Evolutionary conservation across 441 rosid genomes (phyloP).

Genomic region (Viola pubescens): DNA sequence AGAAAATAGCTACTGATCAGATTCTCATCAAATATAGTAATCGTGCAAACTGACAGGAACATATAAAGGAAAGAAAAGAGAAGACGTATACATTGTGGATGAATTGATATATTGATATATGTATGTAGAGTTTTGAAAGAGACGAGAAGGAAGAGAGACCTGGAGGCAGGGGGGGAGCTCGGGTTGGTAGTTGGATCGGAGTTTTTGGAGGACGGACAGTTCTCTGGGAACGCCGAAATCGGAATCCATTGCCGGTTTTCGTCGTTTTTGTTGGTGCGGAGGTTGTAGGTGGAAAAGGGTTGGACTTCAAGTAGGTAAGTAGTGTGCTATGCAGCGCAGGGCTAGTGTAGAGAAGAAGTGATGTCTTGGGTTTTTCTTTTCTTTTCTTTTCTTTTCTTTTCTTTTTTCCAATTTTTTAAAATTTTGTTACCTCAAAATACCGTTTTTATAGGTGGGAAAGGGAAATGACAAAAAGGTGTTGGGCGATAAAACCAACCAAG

Average conservation of each 20-base stretch:
- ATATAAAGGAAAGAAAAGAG: too few relatives aligned
- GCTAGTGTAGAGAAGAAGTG: background rate
- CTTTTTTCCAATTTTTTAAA: too few relatives aligned
- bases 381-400: too few relatives aligned
- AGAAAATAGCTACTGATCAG: too few relatives aligned
- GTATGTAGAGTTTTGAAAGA: background rate
- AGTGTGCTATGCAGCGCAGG: too few relatives aligned
- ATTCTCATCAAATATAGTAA: too few relatives aligned
- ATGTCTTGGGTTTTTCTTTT: too few relatives aligned
- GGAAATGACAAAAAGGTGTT: background rate
- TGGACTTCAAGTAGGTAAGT: background rate
- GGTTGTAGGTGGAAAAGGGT: background rate
- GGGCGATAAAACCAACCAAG: constrained; percentile 28
- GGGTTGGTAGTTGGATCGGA: constrained; percentile 76
- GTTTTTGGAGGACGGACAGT: constrained; percentile 84
- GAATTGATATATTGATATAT: too few relatives aligned
- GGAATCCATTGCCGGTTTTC: constrained; percentile 58
- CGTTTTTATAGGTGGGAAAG: constrained; percentile 17
- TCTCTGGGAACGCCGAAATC: constrained; percentile 93
- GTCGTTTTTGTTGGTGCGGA: background rate
- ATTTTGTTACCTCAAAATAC: constrained; percentile 7
- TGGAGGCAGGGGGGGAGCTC: constrained; percentile 94
- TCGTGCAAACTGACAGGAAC: too few relatives aligned
- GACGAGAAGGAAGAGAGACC: constrained; percentile 30
- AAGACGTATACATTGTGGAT: too few relatives aligned